Percentiles rank a stretch among this genome's conserved stretches.
phyloP scores from a whole-genome alignment of 2,329 filamentous ascomycete genomes.

The Trichoderma semiorbis region DNA sequence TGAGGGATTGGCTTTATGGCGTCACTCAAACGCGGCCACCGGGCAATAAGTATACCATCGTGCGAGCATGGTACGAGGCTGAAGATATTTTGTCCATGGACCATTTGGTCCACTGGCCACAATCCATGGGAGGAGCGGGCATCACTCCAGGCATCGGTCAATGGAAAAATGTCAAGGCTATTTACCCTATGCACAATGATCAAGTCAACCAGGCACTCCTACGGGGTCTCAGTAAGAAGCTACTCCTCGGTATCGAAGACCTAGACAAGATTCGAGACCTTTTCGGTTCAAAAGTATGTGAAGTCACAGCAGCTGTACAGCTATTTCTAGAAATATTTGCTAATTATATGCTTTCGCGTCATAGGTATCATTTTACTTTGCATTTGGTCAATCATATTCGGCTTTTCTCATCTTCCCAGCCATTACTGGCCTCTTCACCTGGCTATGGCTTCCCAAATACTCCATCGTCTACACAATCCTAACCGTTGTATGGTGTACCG shows the following conservation, averaged over 20 bases:
- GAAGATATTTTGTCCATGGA: constrained; percentile 70
- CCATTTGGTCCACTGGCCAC: constrained; percentile 60
- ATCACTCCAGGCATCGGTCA: constrained; percentile 56
- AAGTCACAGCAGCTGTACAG: neutral
- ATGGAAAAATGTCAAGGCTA: constrained; percentile 58
- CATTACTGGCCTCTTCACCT: constrained; percentile 63
- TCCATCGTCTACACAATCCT: constrained; percentile 66
- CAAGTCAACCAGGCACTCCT: constrained; percentile 54
- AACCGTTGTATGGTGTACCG: constrained; percentile 66
- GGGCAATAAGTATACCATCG: constrained; percentile 49
- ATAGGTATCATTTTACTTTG: constrained; percentile 74
- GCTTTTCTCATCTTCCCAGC: constrained; percentile 68
- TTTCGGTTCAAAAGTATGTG: constrained; percentile 54
- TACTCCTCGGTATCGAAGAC: constrained; percentile 48
- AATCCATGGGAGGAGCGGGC: constrained; percentile 58
- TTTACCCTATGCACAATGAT: constrained; percentile 62
- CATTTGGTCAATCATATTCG: constrained; percentile 76
- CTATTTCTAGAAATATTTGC: neutral
- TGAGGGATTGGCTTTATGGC: constrained; percentile 73
- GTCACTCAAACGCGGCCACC: constrained; percentile 62
- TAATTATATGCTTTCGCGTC: neutral
- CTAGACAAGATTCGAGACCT: constrained; percentile 59
- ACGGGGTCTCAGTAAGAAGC: constrained; percentile 51
- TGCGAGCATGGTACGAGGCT: constrained; percentile 53
- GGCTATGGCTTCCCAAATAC: constrained; percentile 66